Percentiles rank a stretch among this genome's conserved stretches.
Conservation (phyloP, 139 green algal genomes). For the Picochlorum sp. region DNA sequence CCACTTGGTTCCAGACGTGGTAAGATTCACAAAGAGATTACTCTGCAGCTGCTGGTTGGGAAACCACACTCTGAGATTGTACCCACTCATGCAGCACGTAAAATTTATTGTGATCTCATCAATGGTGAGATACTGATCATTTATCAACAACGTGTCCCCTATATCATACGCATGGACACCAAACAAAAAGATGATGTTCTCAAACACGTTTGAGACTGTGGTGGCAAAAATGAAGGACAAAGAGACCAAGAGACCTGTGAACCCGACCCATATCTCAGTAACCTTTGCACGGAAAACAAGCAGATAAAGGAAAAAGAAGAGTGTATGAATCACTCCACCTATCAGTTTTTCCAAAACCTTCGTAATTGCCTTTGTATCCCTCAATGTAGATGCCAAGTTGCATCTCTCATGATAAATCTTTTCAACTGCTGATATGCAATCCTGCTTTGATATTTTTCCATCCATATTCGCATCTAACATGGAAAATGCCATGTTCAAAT, state of each 20-base stretch:
- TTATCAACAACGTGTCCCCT: slow-evolving; percentile 41
- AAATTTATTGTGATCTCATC: slow-evolving; percentile 17
- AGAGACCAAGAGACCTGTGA: background rate
- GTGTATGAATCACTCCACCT: slow-evolving; percentile 31
- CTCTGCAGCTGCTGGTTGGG: slow-evolving; percentile 3
- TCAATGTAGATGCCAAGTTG: slow-evolving; percentile 61
- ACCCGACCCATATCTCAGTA: background rate
- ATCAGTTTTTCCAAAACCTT: slow-evolving; percentile 49
- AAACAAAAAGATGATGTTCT: slow-evolving; percentile 63
- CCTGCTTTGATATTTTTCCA: slow-evolving; percentile 29
- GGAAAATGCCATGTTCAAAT: slow-evolving; percentile 43
- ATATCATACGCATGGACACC: slow-evolving; percentile 67
- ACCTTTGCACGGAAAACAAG: background rate
- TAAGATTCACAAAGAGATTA: slow-evolving; percentile 2
- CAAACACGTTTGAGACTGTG: slow-evolving; percentile 44
- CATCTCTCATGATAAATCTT: slow-evolving; percentile 42
- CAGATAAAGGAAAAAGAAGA: background rate
- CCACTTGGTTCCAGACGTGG: slow-evolving; percentile 3
- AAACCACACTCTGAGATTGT: slow-evolving; percentile 6
- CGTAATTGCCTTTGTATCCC: slow-evolving; percentile 38
- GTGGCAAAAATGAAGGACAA: slow-evolving; percentile 51
- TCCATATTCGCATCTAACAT: slow-evolving; percentile 53
- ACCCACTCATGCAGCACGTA: background rate
- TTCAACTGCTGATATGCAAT: slow-evolving; percentile 16
- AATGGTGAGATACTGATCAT: slow-evolving; percentile 3